Conservation (phyloP, 2,329 filamentous ascomycete species). For the Cyphellophora attinorum region DNA sequence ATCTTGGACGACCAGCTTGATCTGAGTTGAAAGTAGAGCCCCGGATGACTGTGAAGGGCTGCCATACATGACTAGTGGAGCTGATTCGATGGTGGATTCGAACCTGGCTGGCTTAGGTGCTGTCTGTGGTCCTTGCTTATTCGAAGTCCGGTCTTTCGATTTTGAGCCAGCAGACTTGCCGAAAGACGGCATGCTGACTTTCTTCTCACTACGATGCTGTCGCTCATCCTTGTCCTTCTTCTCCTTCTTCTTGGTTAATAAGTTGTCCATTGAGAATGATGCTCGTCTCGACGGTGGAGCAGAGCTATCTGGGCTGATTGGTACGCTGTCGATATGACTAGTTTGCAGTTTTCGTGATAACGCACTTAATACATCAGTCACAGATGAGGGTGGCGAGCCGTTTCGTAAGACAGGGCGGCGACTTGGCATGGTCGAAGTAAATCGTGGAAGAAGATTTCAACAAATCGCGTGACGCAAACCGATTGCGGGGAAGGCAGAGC, state of each 20-base stretch:
- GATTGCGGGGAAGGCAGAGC: no score
- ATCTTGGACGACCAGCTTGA: constrained; percentile 64
- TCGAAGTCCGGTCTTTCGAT: constrained; percentile 13
- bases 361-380: constrained; percentile 17
- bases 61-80: constrained; percentile 77
- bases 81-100: constrained; percentile 66
- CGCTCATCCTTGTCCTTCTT: constrained; percentile 21
- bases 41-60: constrained; percentile 65
- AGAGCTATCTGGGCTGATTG: constrained; percentile 1
- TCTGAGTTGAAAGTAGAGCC: constrained; percentile 73
- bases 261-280: constrained; percentile 32
- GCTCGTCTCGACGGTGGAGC: constrained; percentile 22
- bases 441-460: no score
- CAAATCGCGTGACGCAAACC: no score
- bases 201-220: constrained; percentile 32
- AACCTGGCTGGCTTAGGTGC: constrained; percentile 40
- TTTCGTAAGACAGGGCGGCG: not conserved
- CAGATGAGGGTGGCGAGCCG: constrained; percentile 3
- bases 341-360: constrained; percentile 15
- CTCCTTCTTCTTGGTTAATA: constrained; percentile 26
- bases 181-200: constrained; percentile 24
- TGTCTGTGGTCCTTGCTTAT: constrained; percentile 13
- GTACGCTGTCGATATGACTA: constrained; percentile 11
- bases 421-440: no score
- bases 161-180: constrained; percentile 8